Base-by-base conservation (phyloP, 2,329 filamentous ascomycete genomes). In the Apiospora phragmitis region DNA sequence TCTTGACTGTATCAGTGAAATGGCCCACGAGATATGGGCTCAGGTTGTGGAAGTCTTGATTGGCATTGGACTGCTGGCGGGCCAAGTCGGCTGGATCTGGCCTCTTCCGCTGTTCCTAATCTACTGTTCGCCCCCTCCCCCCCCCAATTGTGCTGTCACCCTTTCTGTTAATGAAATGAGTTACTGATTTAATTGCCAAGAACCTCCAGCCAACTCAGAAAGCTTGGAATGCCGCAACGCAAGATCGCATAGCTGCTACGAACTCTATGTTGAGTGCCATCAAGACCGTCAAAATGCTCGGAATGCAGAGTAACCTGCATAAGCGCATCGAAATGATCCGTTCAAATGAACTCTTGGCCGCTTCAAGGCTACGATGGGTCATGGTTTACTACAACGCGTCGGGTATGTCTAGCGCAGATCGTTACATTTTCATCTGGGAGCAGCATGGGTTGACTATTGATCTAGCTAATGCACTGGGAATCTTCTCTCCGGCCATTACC, bases 11-110 rank as follows among this genome's bases (percentile, higher is more conserved):
- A 76, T 80, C 7, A 77, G 75, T 0, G 75, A 78, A 41, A 81
- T 85, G 80, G 71, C 83, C 18, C 83, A 85, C 66, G 83, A 85
- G 55, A 79, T 78, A 0, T 85, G 83, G 82, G 83, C 80, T 0
- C 78, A 83, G 18, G 47, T 80, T 0, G n/a, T 85, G 0, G 84
- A 85, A 70, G 79, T 85, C 0, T 47, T 80, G 0, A 74, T 86
- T 45, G 85, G 83, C 1, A 77, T 83, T 2, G 65, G 70, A 8
- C 76, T 86, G 68, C 72, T 86, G 2, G 77, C 79, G 9, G 71
- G 71, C 16, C 72, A 84, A 71, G 80, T 86, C 4, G 81, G 83
- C 14, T 85, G 83, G 82, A 70, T 85, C 4, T 84, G 79, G 73
- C 80, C 80, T 0, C 72, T 85, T 14, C 83, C 83, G 0, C 71